Conservation (phyloP, 176 grass and related monocot genomes). For the Thalia dealbata region DNA sequence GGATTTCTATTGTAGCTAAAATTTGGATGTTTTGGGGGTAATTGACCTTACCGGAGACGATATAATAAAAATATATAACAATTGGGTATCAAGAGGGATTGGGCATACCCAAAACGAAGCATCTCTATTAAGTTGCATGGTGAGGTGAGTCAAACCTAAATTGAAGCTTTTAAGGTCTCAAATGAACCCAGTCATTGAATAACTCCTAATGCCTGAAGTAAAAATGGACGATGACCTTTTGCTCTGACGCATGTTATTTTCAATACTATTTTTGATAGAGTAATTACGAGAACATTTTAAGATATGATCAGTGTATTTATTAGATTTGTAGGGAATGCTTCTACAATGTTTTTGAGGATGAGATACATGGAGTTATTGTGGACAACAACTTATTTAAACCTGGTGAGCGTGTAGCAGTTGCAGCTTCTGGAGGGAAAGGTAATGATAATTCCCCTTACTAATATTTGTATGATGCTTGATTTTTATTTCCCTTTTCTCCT, state of each 20-base stretch:
- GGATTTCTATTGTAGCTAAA: not conserved
- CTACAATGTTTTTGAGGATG: constrained; percentile 75
- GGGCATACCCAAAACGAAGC: not conserved
- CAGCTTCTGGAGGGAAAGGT: constrained; percentile 98
- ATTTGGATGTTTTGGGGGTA: not conserved
- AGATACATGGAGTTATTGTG: constrained; percentile 77
- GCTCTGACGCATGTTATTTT: not conserved
- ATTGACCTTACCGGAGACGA: not conserved
- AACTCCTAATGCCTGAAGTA: not conserved
- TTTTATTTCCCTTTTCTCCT: not conserved
- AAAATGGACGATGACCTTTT: not conserved
- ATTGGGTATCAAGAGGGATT: not conserved
- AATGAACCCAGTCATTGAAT: not conserved
- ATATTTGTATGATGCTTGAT: constrained; percentile 1
- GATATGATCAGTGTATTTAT: constrained; percentile 12
- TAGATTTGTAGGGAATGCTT: constrained; percentile 93
- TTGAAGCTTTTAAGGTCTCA: too few species aligned
- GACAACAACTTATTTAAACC: constrained; percentile 74
- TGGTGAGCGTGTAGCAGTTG: constrained; percentile 77
- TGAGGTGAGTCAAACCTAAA: not conserved
- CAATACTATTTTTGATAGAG: not conserved
- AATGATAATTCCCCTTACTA: not conserved
- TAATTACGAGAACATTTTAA: constrained; percentile 8
- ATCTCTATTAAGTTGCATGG: not conserved
- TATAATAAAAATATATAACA: not conserved